phyloP scores from a whole-genome alignment of 352 stramenopile genomes.

The Phytophthora chlamydospora region DNA sequence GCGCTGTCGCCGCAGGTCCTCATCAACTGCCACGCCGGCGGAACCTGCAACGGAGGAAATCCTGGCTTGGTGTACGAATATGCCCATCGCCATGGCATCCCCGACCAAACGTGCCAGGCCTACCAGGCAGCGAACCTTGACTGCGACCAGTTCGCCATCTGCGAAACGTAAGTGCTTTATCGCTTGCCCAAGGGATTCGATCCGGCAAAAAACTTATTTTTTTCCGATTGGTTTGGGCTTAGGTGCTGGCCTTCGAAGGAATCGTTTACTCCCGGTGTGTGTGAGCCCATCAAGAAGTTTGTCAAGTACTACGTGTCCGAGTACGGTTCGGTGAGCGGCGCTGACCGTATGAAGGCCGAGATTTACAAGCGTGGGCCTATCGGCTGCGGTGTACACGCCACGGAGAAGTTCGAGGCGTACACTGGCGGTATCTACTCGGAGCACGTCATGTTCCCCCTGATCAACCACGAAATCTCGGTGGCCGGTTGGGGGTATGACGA shows the following conservation, averaged over 20 bases:
- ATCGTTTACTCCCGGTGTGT: conserved; percentile 86
- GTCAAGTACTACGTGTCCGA: conserved; percentile 91
- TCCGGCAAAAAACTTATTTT: conserved; percentile 2
- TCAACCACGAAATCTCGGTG: conserved; percentile 92
- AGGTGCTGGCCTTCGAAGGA: conserved; percentile 88
- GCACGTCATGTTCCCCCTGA: conserved; percentile 77
- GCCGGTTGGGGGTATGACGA: conserved; percentile 89
- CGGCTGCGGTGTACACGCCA: conserved; percentile 88
- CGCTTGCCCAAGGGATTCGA: neutral
- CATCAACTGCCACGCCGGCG: conserved; percentile 86
- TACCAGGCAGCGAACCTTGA: conserved; percentile 89
- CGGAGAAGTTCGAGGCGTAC: conserved; percentile 85
- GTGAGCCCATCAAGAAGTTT: conserved; percentile 87
- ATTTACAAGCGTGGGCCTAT: conserved; percentile 92
- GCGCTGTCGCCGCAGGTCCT: conserved; percentile 79
- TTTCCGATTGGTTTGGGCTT: conserved; percentile 1
- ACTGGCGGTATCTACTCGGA: conserved; percentile 85
- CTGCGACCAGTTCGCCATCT: conserved; percentile 80
- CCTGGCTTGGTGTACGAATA: conserved; percentile 88
- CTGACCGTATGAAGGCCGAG: conserved; percentile 91
- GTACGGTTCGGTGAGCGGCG: conserved; percentile 88
- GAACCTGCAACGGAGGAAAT: conserved; percentile 82
- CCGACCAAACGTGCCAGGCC: conserved; percentile 92
- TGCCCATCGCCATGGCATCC: conserved; percentile 87
- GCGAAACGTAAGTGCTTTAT: conserved; percentile 72